Percentiles rank a stretch among this genome's conserved stretches.
phyloP scores from a whole-genome alignment of 169 alveolate species.

The Babesia gibsoni region DNA sequence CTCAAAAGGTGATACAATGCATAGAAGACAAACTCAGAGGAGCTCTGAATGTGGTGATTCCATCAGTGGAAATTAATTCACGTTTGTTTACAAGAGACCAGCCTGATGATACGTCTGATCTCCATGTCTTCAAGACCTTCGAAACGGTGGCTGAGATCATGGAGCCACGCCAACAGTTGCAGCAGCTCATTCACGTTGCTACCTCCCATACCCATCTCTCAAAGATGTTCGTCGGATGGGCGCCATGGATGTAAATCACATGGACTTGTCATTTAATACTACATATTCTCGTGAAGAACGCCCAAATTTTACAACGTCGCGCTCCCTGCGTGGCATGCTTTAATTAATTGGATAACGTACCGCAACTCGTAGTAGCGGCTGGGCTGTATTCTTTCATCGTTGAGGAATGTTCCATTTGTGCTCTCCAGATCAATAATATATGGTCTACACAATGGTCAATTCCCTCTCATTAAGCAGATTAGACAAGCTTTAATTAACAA shows the following conservation, averaged over 20 bases:
- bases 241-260: slow-evolving; percentile 76
- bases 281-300: slow-evolving; percentile 55
- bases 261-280: slow-evolving; percentile 25
- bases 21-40: slow-evolving; percentile 37
- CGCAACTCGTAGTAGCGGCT: slow-evolving; percentile 90
- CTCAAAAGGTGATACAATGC: slow-evolving; percentile 36
- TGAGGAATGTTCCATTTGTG: slow-evolving; percentile 90
- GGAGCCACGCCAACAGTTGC: slow-evolving; percentile 50
- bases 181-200: slow-evolving; percentile 86
- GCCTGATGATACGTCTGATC: slow-evolving; percentile 76
- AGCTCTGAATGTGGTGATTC: slow-evolving; percentile 34
- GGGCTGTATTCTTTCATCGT: slow-evolving; percentile 86
- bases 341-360: not conserved
- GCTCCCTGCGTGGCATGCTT: slow-evolving; percentile 11
- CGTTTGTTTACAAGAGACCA: slow-evolving; percentile 65
- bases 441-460: slow-evolving; percentile 67
- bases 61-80: slow-evolving; percentile 78
- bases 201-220: slow-evolving; percentile 89
- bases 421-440: slow-evolving; percentile 94
- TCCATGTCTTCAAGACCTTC: slow-evolving; percentile 52
- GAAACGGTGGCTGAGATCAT: slow-evolving; percentile 32
- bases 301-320: slow-evolving; percentile 51
- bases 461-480: no score
- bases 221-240: slow-evolving; percentile 95
- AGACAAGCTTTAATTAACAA: not conserved